These are phyloP conservation scores for Puccinia novopanici DNA, from an alignment of 1,284 basidiomycete genomes.

Conservation along the genomic window DNA sequence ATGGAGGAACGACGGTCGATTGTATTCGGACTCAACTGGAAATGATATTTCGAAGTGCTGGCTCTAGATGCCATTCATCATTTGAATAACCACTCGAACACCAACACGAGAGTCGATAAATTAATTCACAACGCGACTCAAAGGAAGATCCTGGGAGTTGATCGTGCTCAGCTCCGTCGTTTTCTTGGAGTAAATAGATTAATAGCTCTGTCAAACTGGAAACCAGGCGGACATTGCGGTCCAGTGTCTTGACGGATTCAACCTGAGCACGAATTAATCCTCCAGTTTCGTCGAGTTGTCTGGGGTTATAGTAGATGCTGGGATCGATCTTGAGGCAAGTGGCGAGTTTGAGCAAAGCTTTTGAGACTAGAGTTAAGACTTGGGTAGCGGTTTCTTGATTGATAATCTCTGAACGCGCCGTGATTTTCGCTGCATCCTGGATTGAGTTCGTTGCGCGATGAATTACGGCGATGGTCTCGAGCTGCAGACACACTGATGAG, in stretches of 20 bases:
- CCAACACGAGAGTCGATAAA: slow-evolving; percentile 30
- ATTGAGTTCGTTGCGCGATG: background rate
- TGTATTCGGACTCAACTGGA: slow-evolving; percentile 10
- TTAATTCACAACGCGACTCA: background rate
- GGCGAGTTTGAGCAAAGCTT: background rate
- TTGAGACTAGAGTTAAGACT: background rate
- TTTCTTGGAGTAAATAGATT: background rate
- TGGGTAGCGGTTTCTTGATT: background rate
- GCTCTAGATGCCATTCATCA: slow-evolving; percentile 26
- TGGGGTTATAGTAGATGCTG: slow-evolving; percentile 4
- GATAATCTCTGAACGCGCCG: background rate
- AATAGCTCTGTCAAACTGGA: slow-evolving; percentile 5
- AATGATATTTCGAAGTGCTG: background rate
- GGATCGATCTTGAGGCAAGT: slow-evolving; percentile 8
- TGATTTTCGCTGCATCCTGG: background rate
- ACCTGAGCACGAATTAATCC: slow-evolving; percentile 1
- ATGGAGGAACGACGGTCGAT: background rate
- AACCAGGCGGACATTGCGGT: background rate
- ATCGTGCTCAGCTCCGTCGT: background rate
- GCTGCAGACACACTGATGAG: background rate
- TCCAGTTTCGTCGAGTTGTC: background rate
- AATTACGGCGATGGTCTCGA: background rate
- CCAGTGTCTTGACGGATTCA: background rate
- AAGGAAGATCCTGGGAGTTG: background rate
- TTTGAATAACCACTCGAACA: slow-evolving; percentile 23